A percentile compares a stretch with the other conserved stretches of the same genome.
These are phyloP conservation scores for Pythium oligandrum DNA, from an alignment of 352 stramenopile species.

Conservation along the genomic window DNA sequence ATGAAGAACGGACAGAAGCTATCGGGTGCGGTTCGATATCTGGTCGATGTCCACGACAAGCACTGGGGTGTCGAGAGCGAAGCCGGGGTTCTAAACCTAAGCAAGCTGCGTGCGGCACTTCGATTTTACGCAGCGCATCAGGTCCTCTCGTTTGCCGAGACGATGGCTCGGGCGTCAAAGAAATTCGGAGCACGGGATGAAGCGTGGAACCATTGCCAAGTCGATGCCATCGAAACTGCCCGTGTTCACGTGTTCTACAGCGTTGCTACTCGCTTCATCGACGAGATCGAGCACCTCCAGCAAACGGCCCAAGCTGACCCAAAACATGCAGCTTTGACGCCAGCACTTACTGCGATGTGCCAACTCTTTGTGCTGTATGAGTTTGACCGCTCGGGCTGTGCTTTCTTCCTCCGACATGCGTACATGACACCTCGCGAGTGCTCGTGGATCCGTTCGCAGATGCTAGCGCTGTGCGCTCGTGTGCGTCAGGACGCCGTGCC, in stretches of 20 bases:
- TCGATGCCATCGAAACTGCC: slow-evolving; percentile 65
- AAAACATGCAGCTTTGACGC: slow-evolving; percentile 27
- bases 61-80: slow-evolving; percentile 27
- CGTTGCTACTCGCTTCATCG: slow-evolving; percentile 51
- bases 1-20: slow-evolving; percentile 44
- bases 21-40: slow-evolving; percentile 55
- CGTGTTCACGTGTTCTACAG: slow-evolving; percentile 78
- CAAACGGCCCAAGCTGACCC: slow-evolving; percentile 4
- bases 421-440: slow-evolving; percentile 55
- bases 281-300: slow-evolving; percentile 46
- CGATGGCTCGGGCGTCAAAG: slow-evolving; percentile 20
- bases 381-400: slow-evolving; percentile 39
- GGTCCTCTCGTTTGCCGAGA: slow-evolving; percentile 35
- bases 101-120: slow-evolving; percentile 33
- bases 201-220: slow-evolving; percentile 64
- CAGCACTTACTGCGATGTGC: slow-evolving; percentile 56
- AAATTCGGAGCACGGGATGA: slow-evolving; percentile 16
- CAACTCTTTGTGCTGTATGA: slow-evolving; percentile 75
- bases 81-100: slow-evolving; percentile 27
- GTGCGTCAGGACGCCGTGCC: slow-evolving; percentile 59
- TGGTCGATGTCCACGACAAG: slow-evolving; percentile 22
- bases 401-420: slow-evolving; percentile 51
- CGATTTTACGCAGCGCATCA: slow-evolving; percentile 50
- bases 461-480: slow-evolving; percentile 36
- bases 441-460: slow-evolving; percentile 35